Evolutionary conservation across 192 early-diverging fungal species (phyloP).

Genomic region (Umbelopsis isabellina): DNA sequence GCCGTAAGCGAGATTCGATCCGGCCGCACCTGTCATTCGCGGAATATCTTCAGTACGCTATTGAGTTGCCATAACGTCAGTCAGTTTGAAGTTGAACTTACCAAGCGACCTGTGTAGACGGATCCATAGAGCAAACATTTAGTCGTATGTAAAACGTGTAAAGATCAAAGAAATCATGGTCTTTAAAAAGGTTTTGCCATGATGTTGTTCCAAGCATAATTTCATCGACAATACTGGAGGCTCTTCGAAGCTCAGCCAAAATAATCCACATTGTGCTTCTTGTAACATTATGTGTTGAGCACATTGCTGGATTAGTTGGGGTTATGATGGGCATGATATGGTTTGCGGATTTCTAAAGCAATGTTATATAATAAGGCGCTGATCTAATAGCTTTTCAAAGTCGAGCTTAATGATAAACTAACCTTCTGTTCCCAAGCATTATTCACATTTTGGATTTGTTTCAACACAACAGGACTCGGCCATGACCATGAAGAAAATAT

Average conservation of each 20-base stretch:
- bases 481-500: constrained; percentile 65
- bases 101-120: constrained; percentile 21
- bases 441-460: constrained; percentile 63
- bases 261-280: constrained; percentile 57
- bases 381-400: neutral
- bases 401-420: constrained; percentile 35
- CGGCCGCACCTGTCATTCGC: constrained; percentile 62
- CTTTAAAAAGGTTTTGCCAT: constrained; percentile 35
- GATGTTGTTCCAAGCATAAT: constrained; percentile 30
- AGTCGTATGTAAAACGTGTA: constrained; percentile 40
- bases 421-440: constrained; percentile 63
- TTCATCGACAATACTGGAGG: constrained; percentile 26
- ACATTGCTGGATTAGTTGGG: constrained; percentile 74
- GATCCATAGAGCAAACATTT: constrained; percentile 24
- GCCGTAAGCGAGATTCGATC: constrained; percentile 78
- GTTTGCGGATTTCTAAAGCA: constrained; percentile 39
- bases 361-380: too few species aligned
- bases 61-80: too few species aligned
- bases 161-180: constrained; percentile 28
- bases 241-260: constrained; percentile 39
- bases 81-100: neutral
- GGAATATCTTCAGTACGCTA: too few species aligned
- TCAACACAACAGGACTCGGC: constrained; percentile 69
- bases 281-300: constrained; percentile 73
- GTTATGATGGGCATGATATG: constrained; percentile 77